Base-by-base conservation (phyloP, 345 rosid species). In the Eucalyptus sp. region DNA sequence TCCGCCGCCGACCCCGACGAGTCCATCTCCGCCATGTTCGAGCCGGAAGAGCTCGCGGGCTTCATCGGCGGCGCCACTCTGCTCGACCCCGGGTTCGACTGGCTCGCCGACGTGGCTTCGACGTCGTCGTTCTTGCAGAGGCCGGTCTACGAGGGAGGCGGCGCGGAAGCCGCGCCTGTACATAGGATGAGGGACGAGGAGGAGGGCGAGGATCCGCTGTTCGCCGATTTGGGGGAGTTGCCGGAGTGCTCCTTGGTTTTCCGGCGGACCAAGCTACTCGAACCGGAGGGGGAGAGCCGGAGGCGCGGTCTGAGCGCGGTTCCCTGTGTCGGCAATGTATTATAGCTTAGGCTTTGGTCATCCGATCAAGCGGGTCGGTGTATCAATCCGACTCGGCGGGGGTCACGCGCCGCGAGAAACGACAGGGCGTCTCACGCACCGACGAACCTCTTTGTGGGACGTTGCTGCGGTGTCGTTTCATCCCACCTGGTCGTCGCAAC, bases 201-300 rank as follows among this genome's bases (percentile, higher is more conserved):
- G 27, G 62, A 50, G n/a, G 66, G 64, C 66, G 87, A 86, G 66
- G 87, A 51, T 58, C 29, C 87, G 31, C 66, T 86, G 86, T 96
- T 93, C 71, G 95, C 95, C 37, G 98, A 95, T 89, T 95, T 96
- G 15, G 98, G 94, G 1, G 98, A 96, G 92, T 87, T 96, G 89
- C 98, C 98, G 90, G 97, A 96, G 90, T 95, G 96, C 64, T 93
- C 96, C 54, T 51, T 93, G 24, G 98, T 95, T 48, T 96, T 95
- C 90, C 89, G 95, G 88, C 92, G 90, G 64, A 90, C 91, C 5
- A n/a, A 51, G 71, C 71, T 89, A 1, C 89, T 88, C 20, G 87
- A 80, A 8, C 76, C 93, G 86, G 91, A 89, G 91, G 93, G 87
- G 43, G 89, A 88, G 88, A 89, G 79, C 68, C 90, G 91, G 88